These are phyloP conservation scores for Starmera amethionina DNA, from an alignment of 805 yeast species.

Conservation along the genomic window DNA sequence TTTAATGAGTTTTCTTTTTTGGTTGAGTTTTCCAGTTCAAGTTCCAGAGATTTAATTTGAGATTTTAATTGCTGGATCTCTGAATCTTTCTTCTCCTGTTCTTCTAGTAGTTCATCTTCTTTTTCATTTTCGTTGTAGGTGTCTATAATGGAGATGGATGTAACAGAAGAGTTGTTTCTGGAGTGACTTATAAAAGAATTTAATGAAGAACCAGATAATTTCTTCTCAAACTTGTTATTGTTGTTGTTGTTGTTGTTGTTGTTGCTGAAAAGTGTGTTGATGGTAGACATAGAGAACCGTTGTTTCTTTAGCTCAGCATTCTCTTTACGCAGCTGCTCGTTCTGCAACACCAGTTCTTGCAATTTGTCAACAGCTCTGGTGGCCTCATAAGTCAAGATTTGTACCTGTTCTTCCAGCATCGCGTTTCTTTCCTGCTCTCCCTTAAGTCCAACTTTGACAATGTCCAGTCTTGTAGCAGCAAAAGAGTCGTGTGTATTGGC, in stretches of 20 bases:
- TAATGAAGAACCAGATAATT: not conserved
- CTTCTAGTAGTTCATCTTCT: not conserved
- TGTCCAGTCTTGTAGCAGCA: constrained; percentile 3
- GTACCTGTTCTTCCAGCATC: constrained; percentile 18
- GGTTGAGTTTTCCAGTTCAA: not conserved
- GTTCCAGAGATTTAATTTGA: not conserved
- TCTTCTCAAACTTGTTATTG: not conserved
- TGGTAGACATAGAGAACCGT: constrained; percentile 3
- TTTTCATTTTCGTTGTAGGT: not conserved
- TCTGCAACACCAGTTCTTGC: too few species aligned
- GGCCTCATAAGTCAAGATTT: constrained; percentile 16
- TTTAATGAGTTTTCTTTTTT: not conserved
- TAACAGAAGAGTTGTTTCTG: constrained; percentile 9
- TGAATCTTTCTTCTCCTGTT: not conserved
- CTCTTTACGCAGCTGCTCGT: constrained; percentile 11
- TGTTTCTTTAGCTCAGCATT: constrained; percentile 10
- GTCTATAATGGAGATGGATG: constrained; percentile 3
- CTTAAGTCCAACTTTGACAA: constrained; percentile 9
- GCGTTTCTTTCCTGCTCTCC: constrained; percentile 19
- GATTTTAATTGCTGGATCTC: not conserved
- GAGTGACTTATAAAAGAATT: constrained; percentile 4
- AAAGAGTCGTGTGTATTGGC: constrained; percentile 4
- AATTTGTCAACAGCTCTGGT: constrained; percentile 16
- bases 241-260: constrained; percentile 8
- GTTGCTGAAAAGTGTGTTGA: constrained; percentile 2